These are phyloP conservation scores for Chamaecrista fasciculata DNA, from an alignment of 306 rosid species.

Conservation along the genomic window DNA sequence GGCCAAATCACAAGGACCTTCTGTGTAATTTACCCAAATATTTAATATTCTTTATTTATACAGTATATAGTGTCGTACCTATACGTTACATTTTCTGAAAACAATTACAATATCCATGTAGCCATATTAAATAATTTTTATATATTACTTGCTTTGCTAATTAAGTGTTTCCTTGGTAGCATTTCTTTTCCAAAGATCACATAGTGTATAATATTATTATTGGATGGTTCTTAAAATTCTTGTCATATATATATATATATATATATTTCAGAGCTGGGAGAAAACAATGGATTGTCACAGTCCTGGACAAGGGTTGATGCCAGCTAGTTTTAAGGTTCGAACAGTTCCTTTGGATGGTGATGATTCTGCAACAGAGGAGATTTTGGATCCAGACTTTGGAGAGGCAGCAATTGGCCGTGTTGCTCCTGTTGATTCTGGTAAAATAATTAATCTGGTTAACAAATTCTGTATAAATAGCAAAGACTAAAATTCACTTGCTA, in stretches of 20 bases:
- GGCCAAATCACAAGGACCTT: too few species aligned
- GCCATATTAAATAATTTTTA: neutral
- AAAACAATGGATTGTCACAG: slow-evolving; percentile 92
- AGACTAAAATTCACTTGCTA: neutral
- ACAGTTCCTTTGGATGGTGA: slow-evolving; percentile 84
- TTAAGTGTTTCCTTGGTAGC: neutral
- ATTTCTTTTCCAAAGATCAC: slow-evolving; percentile 3
- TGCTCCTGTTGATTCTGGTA: slow-evolving; percentile 93
- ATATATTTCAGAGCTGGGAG: slow-evolving; percentile 82
- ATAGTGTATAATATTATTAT: neutral
- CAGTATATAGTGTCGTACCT: too few species aligned
- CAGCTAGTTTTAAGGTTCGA: slow-evolving; percentile 88
- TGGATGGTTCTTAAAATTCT: slow-evolving; percentile 16
- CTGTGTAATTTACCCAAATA: too few species aligned
- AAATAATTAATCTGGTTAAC: slow-evolving; percentile 12
- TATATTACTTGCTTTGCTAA: neutral
- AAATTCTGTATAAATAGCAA: neutral
- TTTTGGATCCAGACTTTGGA: slow-evolving; percentile 90
- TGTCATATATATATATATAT: neutral
- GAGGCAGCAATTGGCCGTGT: slow-evolving; percentile 97
- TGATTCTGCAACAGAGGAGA: slow-evolving; percentile 78
- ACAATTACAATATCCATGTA: too few species aligned
- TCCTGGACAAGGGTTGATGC: slow-evolving; percentile 95
- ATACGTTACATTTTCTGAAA: too few species aligned
- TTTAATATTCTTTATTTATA: too few species aligned